phyloP scores from a whole-genome alignment of 176 grass and related monocot genomes.

The Pharus latifolius region DNA sequence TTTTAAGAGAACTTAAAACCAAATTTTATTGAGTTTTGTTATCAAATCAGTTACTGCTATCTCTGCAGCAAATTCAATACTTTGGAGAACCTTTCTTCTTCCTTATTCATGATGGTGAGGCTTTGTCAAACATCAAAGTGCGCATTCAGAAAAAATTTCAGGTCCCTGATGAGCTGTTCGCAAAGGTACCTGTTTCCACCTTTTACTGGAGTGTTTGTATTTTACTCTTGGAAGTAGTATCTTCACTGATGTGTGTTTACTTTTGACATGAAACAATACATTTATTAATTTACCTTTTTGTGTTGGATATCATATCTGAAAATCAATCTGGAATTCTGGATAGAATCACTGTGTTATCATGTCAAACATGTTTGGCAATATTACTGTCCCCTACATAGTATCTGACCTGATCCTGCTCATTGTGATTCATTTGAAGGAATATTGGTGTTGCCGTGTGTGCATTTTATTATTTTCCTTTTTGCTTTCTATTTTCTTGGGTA shows the following conservation, averaged over 20 bases:
- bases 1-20: neutral
- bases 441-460: neutral
- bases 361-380: neutral
- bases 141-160: constrained; percentile 71
- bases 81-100: constrained; percentile 64
- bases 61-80: constrained; percentile 38
- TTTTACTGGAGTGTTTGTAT: neutral
- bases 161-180: constrained; percentile 56
- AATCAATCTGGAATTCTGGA: neutral
- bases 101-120: constrained; percentile 50
- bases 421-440: neutral
- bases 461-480: neutral
- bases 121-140: constrained; percentile 47
- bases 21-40: neutral
- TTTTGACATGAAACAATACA: neutral
- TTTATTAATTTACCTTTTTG: neutral
- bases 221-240: neutral
- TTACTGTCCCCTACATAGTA: neutral
- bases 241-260: neutral
- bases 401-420: neutral
- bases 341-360: neutral
- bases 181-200: constrained; percentile 28
- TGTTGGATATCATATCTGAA: neutral
- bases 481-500: no score
- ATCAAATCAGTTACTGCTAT: neutral